phyloP scores from a whole-genome alignment of 164 flowering plant genomes.

The Sedum album region DNA sequence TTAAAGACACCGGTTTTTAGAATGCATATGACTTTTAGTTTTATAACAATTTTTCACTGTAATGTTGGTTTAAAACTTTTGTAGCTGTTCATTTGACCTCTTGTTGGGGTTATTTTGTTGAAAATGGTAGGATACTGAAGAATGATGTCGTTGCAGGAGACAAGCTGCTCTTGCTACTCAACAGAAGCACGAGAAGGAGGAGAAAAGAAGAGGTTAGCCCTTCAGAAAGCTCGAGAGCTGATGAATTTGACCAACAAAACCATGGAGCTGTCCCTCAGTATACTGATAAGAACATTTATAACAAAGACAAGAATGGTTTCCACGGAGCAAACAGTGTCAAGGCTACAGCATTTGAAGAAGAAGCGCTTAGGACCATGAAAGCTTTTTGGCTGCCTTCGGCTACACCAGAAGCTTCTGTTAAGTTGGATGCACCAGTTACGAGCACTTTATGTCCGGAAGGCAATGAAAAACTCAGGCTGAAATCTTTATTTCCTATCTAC shows the following conservation, averaged over 20 bases:
- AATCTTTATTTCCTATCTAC: constrained; percentile 62
- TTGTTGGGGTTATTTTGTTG: background rate
- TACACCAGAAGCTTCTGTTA: constrained; percentile 80
- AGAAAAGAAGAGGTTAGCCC: constrained; percentile 61
- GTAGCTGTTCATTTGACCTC: background rate
- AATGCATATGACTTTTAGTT: too few relatives aligned
- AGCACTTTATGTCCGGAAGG: constrained; percentile 84
- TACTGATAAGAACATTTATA: constrained; percentile 42
- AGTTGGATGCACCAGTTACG: constrained; percentile 65
- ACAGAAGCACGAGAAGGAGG: constrained; percentile 78
- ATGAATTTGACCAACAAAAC: constrained; percentile 92
- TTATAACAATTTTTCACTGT: too few relatives aligned
- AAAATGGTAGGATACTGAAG: background rate
- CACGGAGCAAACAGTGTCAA: constrained; percentile 98
- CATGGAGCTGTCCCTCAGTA: constrained; percentile 90
- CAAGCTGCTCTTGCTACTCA: constrained; percentile 68
- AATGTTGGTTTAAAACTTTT: background rate
- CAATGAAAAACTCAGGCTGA: constrained; percentile 77
- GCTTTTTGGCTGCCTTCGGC: constrained; percentile 99
- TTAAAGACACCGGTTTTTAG: too few relatives aligned
- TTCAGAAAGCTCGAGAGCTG: constrained; percentile 84
- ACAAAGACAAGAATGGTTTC: constrained; percentile 72
- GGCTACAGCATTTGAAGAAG: constrained; percentile 82
- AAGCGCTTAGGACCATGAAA: constrained; percentile 91
- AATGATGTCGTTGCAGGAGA: constrained; percentile 37